Percentiles rank a stretch among this genome's conserved stretches.
Evolutionary conservation across 2,329 filamentous ascomycete genomes (phyloP).

Genomic region (Neopestalotiopsis clavispora): DNA sequence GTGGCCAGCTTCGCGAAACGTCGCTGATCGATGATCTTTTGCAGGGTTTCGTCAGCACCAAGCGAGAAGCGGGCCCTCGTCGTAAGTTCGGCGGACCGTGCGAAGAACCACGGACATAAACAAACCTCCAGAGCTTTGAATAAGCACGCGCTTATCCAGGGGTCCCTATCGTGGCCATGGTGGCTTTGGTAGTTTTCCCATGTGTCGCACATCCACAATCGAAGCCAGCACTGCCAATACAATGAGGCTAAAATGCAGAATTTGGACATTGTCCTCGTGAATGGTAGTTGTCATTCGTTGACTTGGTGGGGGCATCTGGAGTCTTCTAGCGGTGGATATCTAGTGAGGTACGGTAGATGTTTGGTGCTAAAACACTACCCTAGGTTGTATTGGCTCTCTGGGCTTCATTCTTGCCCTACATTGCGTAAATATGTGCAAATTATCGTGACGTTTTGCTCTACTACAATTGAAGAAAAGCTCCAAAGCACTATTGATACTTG

Average conservation of each 20-base stretch:
- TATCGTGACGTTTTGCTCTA: too few relatives aligned
- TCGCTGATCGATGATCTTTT: conserved; percentile 13
- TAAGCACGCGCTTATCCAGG: neutral
- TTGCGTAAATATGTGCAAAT: neutral
- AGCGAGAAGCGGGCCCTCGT: neutral
- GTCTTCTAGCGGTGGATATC: neutral
- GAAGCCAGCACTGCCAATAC: neutral
- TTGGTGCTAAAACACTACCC: neutral
- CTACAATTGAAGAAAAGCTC: too few relatives aligned
- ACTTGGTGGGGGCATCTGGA: neutral
- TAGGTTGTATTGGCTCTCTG: neutral
- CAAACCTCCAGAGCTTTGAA: neutral
- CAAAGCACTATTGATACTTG: neutral
- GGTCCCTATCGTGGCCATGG: neutral
- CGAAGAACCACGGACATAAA: conserved; percentile 15
- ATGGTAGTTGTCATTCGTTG: too few relatives aligned
- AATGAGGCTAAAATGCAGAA: too few relatives aligned
- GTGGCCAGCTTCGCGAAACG: conserved; percentile 9
- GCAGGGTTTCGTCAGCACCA: conserved; percentile 15
- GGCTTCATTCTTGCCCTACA: neutral
- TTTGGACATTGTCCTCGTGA: too few relatives aligned
- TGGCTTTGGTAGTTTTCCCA: neutral
- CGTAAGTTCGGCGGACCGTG: conserved; percentile 16
- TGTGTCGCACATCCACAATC: neutral
- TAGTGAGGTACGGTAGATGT: neutral